A percentile compares a stretch with the other conserved stretches of the same genome.
Evolutionary conservation across 768 basidiomycete genomes (phyloP).

Genomic region (Kwoniella sp.): DNA sequence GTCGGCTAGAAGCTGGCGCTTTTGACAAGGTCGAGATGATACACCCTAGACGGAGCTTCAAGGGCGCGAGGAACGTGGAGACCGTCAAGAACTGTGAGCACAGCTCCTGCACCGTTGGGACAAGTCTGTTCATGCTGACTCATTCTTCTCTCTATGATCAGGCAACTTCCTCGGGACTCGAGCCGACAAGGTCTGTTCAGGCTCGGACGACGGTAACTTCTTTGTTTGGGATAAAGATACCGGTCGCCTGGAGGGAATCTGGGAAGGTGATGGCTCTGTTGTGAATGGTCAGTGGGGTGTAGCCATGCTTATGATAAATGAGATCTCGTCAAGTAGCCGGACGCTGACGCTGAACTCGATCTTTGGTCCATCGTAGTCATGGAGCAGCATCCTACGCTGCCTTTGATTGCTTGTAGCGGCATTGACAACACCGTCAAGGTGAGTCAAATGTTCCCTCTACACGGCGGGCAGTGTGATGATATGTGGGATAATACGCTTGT

Average conservation of each 20-base stretch:
- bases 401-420: constrained; percentile 81
- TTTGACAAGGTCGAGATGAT: constrained; percentile 60
- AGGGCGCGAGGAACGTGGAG: constrained; percentile 74
- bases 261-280: constrained; percentile 77
- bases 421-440: constrained; percentile 86
- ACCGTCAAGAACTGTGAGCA: constrained; percentile 90
- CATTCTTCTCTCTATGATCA: constrained; percentile 41
- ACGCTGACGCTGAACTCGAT: constrained; percentile 8
- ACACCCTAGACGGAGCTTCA: constrained; percentile 67
- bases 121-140: background rate
- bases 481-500: no score
- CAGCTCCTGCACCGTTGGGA: background rate
- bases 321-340: no score
- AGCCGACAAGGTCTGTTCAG: constrained; percentile 77
- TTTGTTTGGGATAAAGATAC: constrained; percentile 81
- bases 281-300: constrained; percentile 64
- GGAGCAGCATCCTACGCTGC: constrained; percentile 76
- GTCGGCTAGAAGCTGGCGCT: constrained; percentile 23
- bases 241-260: constrained; percentile 69
- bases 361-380: constrained; percentile 59
- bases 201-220: constrained; percentile 75
- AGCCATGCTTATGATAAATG: background rate
- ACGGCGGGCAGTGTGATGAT: no score
- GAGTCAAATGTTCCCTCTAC: no score
- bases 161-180: constrained; percentile 81